These are phyloP conservation scores for Mimosa bimucronata DNA, from an alignment of 306 rosid genomes.

Conservation along the genomic window DNA sequence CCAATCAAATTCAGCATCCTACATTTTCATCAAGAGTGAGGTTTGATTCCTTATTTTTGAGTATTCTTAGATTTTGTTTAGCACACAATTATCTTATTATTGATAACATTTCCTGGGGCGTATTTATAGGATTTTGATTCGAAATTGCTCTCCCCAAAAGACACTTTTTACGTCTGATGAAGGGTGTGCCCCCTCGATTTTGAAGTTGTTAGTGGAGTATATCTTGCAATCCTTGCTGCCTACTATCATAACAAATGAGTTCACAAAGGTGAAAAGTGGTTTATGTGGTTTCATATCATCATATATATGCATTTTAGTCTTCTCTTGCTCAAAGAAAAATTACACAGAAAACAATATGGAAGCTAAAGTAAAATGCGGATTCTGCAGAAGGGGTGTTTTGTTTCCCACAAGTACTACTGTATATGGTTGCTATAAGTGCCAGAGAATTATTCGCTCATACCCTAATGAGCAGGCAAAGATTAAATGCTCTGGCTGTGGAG, in stretches of 20 bases:
- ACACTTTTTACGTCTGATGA: neutral
- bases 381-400: conserved; percentile 19
- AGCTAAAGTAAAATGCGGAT: neutral
- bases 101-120: neutral
- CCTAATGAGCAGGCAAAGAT: conserved; percentile 14
- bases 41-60: no score
- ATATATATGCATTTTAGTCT: neutral
- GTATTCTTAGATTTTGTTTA: neutral
- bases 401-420: neutral
- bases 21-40: neutral
- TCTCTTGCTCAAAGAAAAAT: neutral
- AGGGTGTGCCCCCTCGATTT: neutral
- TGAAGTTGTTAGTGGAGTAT: neutral
- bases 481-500: conserved; percentile 28
- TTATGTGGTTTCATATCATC: neutral
- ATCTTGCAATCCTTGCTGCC: neutral
- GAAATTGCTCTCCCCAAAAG: neutral
- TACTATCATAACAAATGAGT: neutral
- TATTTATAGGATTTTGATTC: neutral
- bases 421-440: conserved; percentile 1
- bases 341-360: conserved; percentile 31
- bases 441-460: neutral
- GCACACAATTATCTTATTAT: neutral
- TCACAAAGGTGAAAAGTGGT: neutral
- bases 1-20: neutral